phyloP scores from a whole-genome alignment of 495 filamentous ascomycete genomes.

The Amorphotheca resinae region DNA sequence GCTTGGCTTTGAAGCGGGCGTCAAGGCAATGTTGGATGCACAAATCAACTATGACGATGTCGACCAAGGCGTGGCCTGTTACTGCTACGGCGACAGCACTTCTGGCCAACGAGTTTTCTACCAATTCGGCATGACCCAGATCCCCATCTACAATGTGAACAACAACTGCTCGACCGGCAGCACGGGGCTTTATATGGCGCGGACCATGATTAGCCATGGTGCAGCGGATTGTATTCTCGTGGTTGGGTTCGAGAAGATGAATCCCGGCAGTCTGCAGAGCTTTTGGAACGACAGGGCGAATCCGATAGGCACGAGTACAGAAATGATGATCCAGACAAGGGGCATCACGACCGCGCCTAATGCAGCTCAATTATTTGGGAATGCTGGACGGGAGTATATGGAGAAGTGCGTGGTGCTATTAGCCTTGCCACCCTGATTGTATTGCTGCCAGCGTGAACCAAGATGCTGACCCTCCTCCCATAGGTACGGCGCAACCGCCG shows the following conservation, averaged over 20 bases:
- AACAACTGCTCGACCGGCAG: conserved; percentile 96
- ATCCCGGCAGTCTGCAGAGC: conserved; percentile 66
- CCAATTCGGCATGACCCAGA: conserved; percentile 93
- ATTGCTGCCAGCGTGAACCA: conserved; percentile 20
- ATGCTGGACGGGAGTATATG: conserved; percentile 90
- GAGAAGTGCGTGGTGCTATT: conserved; percentile 53
- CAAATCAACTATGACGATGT: conserved; percentile 95
- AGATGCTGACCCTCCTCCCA: too few relatives aligned
- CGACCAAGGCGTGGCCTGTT: conserved; percentile 91
- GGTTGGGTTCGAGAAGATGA: conserved; percentile 98
- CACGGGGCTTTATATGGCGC: conserved; percentile 75
- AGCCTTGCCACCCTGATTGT: not conserved
- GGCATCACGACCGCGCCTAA: conserved; percentile 70
- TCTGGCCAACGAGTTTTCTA: conserved; percentile 97
- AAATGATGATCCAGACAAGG: conserved; percentile 73
- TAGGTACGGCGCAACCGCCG: conserved; percentile 68
- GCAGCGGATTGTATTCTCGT: conserved; percentile 79
- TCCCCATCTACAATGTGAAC: conserved; percentile 95
- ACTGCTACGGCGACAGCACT: conserved; percentile 91
- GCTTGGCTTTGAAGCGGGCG: conserved; percentile 85
- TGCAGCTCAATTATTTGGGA: conserved; percentile 91
- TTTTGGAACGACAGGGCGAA: conserved; percentile 71
- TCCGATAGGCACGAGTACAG: conserved; percentile 55
- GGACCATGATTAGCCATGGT: conserved; percentile 67
- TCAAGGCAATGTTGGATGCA: conserved; percentile 93